Evolutionary conservation across 768 basidiomycete species (phyloP).

Genomic region (Solioccasus polychromus): DNA sequence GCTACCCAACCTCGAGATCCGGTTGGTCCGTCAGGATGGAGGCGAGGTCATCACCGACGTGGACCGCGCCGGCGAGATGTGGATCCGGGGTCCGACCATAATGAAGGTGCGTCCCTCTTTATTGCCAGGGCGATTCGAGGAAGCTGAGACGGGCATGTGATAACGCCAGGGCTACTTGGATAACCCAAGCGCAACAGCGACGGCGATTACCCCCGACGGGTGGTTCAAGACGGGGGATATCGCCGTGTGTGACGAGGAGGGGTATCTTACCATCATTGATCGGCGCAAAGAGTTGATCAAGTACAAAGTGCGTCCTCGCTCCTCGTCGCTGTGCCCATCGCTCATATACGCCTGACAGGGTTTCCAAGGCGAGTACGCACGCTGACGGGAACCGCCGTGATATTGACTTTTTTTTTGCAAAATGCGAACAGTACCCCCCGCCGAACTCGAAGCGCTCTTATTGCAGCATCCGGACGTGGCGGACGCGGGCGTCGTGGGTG

Average conservation of each 20-base stretch:
- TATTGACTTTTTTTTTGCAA: too few species aligned
- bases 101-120: constrained; percentile 60
- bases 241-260: constrained; percentile 60
- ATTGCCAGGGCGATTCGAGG: too few species aligned
- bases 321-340: background rate
- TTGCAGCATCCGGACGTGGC: constrained; percentile 72
- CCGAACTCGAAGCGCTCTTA: constrained; percentile 77
- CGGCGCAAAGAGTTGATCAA: constrained; percentile 74
- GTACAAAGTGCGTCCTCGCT: constrained; percentile 49
- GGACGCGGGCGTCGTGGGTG: constrained; percentile 80
- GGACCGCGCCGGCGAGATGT: constrained; percentile 68
- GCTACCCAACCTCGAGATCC: constrained; percentile 72
- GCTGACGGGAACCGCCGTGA: background rate
- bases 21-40: constrained; percentile 64
- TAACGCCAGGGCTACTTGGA: constrained; percentile 83
- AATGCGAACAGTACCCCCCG: constrained; percentile 83
- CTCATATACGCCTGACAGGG: constrained; percentile 46
- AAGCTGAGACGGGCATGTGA: too few species aligned
- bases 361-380: constrained; percentile 59
- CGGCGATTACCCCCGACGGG: constrained; percentile 64
- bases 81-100: constrained; percentile 72
- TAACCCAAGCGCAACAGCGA: constrained; percentile 65
- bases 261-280: constrained; percentile 74
- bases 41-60: constrained; percentile 38
- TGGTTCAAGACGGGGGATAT: constrained; percentile 95